phyloP scores from a whole-genome alignment of 1,284 basidiomycete genomes.

The Mycena citricolor region DNA sequence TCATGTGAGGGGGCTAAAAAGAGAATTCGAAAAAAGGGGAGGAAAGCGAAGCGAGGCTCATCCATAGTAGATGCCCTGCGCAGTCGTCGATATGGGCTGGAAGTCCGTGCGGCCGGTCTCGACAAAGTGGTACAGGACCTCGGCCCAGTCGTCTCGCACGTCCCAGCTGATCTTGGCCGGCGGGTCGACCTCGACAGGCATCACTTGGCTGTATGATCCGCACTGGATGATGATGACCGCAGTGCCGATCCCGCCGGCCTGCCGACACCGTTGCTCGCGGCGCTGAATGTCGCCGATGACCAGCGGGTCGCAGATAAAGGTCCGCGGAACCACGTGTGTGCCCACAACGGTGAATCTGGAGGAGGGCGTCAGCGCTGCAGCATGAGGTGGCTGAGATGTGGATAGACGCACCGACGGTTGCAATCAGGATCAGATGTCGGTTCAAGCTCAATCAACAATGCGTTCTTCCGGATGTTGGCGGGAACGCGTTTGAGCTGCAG shows the following conservation, averaged over 20 bases:
- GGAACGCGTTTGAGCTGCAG: slow-evolving; percentile 74
- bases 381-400: slow-evolving; percentile 20
- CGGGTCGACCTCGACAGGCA: slow-evolving; percentile 79
- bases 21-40: slow-evolving; percentile 2
- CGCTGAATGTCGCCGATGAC: slow-evolving; percentile 72
- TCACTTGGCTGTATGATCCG: slow-evolving; percentile 70
- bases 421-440: slow-evolving; percentile 56
- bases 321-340: slow-evolving; percentile 67
- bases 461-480: slow-evolving; percentile 70
- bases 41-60: slow-evolving; percentile 23
- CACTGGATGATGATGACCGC: slow-evolving; percentile 74
- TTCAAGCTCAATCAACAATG: slow-evolving; percentile 65
- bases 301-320: slow-evolving; percentile 69
- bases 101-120: slow-evolving; percentile 74
- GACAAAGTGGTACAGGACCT: slow-evolving; percentile 66
- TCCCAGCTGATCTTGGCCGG: slow-evolving; percentile 75
- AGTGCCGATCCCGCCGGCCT: slow-evolving; percentile 69
- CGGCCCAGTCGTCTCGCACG: slow-evolving; percentile 65
- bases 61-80: slow-evolving; percentile 46
- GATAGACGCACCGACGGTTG: slow-evolving; percentile 55
- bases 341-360: slow-evolving; percentile 62
- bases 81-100: slow-evolving; percentile 72
- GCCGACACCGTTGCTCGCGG: slow-evolving; percentile 73
- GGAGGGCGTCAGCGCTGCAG: slow-evolving; percentile 22
- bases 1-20: too few relatives aligned